A percentile compares a stretch with the other conserved stretches of the same genome.
Conservation (phyloP, 164 flowering plant genomes). For the Aristolochia fimbriata region DNA sequence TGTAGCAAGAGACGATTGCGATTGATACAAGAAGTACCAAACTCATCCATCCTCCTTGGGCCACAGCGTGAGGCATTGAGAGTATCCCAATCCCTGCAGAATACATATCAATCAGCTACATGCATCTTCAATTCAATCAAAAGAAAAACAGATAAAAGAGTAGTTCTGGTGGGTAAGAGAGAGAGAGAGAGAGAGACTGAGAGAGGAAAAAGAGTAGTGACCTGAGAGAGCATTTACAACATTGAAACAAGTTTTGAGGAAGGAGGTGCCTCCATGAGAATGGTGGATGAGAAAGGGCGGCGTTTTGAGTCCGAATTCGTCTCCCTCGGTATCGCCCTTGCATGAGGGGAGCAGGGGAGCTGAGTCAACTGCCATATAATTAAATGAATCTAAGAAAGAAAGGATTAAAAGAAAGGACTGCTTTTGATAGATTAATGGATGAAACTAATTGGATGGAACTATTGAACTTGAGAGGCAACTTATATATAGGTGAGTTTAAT, state of each 20-base stretch:
- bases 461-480: no score
- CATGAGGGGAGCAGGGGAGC: no score
- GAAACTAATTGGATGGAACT: no score
- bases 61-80: conserved; percentile 59
- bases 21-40: conserved; percentile 28
- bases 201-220: neutral
- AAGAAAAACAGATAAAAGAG: neutral
- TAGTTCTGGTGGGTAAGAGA: neutral
- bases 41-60: conserved; percentile 65
- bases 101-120: neutral
- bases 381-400: no score
- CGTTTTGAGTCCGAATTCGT: no score
- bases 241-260: conserved; percentile 5
- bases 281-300: no score
- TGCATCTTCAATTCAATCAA: no score
- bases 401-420: no score
- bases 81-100: conserved; percentile 64
- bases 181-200: neutral
- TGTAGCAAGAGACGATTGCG: conserved; percentile 42
- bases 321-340: no score
- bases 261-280: neutral
- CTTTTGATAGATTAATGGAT: no score
- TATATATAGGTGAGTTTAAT: no score
- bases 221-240: conserved; percentile 2
- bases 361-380: no score